Percentiles rank a stretch among this genome's conserved stretches.
Evolutionary conservation across 2,329 filamentous ascomycete species (phyloP).

Genomic region (Colletotrichum sp.): DNA sequence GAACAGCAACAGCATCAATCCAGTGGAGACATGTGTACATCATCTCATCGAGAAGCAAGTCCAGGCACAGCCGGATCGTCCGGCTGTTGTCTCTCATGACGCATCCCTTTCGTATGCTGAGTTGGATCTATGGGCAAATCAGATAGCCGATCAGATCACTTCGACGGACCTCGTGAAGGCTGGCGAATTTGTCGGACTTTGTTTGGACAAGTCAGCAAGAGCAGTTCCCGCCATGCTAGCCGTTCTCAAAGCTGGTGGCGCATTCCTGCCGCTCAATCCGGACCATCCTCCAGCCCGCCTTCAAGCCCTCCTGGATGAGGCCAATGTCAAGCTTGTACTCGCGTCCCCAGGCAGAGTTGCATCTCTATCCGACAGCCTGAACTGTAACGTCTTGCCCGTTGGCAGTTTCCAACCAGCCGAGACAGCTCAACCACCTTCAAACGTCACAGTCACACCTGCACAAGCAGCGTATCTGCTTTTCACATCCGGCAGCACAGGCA

Average conservation of each 20-base stretch:
- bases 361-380: not conserved
- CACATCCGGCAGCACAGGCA: constrained; percentile 30
- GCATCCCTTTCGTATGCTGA: not conserved
- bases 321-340: not conserved
- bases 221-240: not conserved
- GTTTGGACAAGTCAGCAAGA: not conserved
- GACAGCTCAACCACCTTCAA: not conserved
- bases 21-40: not conserved
- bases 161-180: not conserved
- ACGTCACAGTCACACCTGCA: not conserved
- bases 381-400: constrained; percentile 2
- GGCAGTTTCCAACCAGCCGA: not conserved
- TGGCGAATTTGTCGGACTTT: not conserved
- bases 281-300: not conserved
- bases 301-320: not conserved
- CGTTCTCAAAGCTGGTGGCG: not conserved
- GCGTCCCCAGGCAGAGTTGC: not conserved
- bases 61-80: not conserved
- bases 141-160: not conserved
- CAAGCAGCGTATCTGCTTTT: constrained; percentile 27
- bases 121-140: not conserved
- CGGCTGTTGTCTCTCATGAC: not conserved
- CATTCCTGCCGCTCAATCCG: not conserved
- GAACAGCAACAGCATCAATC: not conserved
- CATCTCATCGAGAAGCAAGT: not conserved